Evolutionary conservation across 1,139 yeast species (phyloP).

Genomic region (Meyerozyma carpophila): DNA sequence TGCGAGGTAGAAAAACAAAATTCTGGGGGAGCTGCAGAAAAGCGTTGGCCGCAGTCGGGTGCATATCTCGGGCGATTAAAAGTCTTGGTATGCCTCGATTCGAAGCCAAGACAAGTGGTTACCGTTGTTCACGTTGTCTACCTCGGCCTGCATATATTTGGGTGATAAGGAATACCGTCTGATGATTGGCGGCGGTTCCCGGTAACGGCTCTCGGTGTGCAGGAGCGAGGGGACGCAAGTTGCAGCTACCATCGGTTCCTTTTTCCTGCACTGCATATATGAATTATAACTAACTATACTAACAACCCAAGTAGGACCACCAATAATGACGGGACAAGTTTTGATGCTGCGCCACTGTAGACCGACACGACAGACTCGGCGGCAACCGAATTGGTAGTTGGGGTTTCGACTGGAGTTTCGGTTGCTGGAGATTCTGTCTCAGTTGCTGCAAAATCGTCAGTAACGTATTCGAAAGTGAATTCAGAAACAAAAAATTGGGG

Average conservation of each 20-base stretch:
- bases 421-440: too few relatives aligned
- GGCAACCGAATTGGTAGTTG: neutral
- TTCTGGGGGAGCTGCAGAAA: neutral
- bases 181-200: constrained; percentile 1
- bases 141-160: neutral
- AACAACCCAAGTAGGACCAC: neutral
- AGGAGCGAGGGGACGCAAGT: neutral
- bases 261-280: neutral
- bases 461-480: too few relatives aligned
- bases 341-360: neutral
- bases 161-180: neutral
- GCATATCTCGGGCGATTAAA: neutral
- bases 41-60: neutral
- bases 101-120: neutral
- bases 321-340: neutral
- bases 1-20: neutral
- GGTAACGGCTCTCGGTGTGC: constrained; percentile 1
- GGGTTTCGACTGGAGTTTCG: too few relatives aligned
- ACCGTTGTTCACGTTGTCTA: neutral
- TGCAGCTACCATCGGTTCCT: too few relatives aligned
- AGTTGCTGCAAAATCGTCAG: too few relatives aligned
- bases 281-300: neutral
- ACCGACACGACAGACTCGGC: neutral
- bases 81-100: neutral
- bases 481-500: too few relatives aligned